phyloP scores from a whole-genome alignment of 1,284 basidiomycete genomes.

The Inonotus obliquus region DNA sequence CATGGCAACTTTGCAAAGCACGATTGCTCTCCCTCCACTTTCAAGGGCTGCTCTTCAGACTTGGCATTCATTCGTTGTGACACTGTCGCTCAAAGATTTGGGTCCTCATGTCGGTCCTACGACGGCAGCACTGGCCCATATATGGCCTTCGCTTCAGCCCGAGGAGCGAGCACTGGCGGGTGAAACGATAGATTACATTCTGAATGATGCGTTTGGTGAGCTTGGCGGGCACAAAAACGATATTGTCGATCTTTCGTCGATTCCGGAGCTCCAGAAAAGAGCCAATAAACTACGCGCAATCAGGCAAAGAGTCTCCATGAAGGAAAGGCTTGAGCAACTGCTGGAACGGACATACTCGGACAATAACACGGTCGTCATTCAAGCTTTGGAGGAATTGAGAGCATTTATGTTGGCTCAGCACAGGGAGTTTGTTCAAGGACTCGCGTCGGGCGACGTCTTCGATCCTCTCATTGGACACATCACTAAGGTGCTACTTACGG shows the following conservation, averaged over 20 bases:
- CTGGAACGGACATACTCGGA: constrained; percentile 76
- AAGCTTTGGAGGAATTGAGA: constrained; percentile 78
- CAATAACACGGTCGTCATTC: constrained; percentile 76
- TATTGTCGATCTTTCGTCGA: constrained; percentile 69
- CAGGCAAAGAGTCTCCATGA: constrained; percentile 48
- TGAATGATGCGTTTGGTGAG: constrained; percentile 58
- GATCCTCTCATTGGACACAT: constrained; percentile 73
- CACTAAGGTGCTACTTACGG: constrained; percentile 64
- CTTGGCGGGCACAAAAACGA: constrained; percentile 64
- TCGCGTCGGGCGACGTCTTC: constrained; percentile 84
- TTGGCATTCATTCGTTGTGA: constrained; percentile 79
- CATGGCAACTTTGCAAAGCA: constrained; percentile 95
- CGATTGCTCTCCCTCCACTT: constrained; percentile 68
- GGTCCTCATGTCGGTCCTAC: constrained; percentile 87
- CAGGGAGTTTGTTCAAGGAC: constrained; percentile 48
- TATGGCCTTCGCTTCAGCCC: constrained; percentile 67
- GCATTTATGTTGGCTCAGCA: constrained; percentile 52
- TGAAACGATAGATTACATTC: constrained; percentile 65
- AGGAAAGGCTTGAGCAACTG: constrained; percentile 61
- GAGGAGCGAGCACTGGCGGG: constrained; percentile 52
- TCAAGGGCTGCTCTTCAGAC: constrained; percentile 76
- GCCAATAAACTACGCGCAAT: constrained; percentile 44
- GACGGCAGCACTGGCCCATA: constrained; percentile 77
- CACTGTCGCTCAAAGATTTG: constrained; percentile 67
- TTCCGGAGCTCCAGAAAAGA: constrained; percentile 60